A percentile compares a stretch with the other conserved stretches of the same genome.
Conservation (phyloP, 331 rosid genomes). For the Rhamnella rubrinervis region DNA sequence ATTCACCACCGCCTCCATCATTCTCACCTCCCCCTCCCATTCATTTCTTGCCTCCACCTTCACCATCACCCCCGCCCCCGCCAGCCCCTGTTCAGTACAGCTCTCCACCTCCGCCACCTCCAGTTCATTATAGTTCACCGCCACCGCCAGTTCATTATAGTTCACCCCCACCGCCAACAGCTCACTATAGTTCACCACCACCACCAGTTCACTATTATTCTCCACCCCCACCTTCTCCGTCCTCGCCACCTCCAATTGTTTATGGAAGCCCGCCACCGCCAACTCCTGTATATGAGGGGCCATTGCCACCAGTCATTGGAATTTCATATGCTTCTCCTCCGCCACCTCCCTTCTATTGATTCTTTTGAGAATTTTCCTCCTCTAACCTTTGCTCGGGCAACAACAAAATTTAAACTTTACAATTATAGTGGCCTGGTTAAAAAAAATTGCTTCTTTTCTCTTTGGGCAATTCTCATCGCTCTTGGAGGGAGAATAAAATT, state of each 20-base stretch:
- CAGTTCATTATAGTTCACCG: slow-evolving; percentile 18
- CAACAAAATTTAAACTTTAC: slow-evolving; percentile 29
- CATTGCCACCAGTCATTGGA: slow-evolving; percentile 54
- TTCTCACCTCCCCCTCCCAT: slow-evolving; percentile 36
- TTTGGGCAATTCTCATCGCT: slow-evolving; percentile 75
- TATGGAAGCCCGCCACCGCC: slow-evolving; percentile 57
- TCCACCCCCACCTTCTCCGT: slow-evolving; percentile 28
- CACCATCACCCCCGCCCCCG: slow-evolving; percentile 46
- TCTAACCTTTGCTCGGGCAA: slow-evolving; percentile 55
- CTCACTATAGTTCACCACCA: slow-evolving; percentile 31
- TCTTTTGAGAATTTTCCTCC: slow-evolving; percentile 63
- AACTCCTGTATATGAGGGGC: slow-evolving; percentile 53
- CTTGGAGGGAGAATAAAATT: slow-evolving; percentile 26
- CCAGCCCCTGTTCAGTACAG: slow-evolving; percentile 19
- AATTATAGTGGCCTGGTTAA: neutral
- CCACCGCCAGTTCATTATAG: slow-evolving; percentile 32
- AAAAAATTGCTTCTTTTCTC: slow-evolving; percentile 16
- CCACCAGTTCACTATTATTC: slow-evolving; percentile 20
- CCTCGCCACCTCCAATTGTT: slow-evolving; percentile 31
- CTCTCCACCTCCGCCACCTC: slow-evolving; percentile 45
- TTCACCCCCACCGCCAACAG: slow-evolving; percentile 41
- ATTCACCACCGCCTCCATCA: slow-evolving; percentile 64
- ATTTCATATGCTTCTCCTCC: slow-evolving; percentile 58
- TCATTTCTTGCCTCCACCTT: slow-evolving; percentile 54
- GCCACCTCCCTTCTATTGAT: slow-evolving; percentile 60